phyloP scores from a whole-genome alignment of 2,329 filamentous ascomycete species.

The Colletotrichum melonis region DNA sequence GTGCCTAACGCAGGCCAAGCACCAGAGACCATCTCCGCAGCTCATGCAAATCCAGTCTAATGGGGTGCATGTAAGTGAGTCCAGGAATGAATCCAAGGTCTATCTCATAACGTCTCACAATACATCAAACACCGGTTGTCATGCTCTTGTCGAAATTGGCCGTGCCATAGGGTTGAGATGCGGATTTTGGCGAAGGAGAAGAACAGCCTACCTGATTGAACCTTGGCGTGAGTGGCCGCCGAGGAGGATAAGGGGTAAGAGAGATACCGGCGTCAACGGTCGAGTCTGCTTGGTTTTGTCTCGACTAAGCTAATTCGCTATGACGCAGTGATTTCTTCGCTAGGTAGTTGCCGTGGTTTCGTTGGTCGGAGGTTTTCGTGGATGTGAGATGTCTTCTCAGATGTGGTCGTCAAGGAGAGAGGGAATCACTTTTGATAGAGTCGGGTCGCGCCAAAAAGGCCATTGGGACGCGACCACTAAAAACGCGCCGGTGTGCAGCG shows the following conservation, averaged over 20 bases:
- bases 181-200: not conserved
- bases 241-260: slow-evolving; percentile 10
- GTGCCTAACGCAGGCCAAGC: not conserved
- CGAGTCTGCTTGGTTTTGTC: not conserved
- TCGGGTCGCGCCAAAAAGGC: slow-evolving; percentile 30
- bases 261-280: not conserved
- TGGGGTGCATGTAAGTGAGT: not conserved
- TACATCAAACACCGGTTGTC: not conserved
- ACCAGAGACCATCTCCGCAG: not conserved
- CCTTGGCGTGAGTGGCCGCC: slow-evolving; percentile 10
- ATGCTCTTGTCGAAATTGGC: not conserved
- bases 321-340: not conserved
- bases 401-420: slow-evolving; percentile 24
- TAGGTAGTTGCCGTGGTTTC: not conserved
- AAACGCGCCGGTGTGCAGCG: slow-evolving; percentile 26
- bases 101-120: not conserved
- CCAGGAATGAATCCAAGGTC: not conserved
- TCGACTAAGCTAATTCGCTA: not conserved
- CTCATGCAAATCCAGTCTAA: not conserved
- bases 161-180: not conserved
- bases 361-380: not conserved
- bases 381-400: not conserved
- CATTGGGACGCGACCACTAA: slow-evolving; percentile 39
- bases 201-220: slow-evolving; percentile 1
- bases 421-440: slow-evolving; percentile 23